phyloP scores from a whole-genome alignment of 192 early-diverging fungal species.

The Umbelopsis sp. region DNA sequence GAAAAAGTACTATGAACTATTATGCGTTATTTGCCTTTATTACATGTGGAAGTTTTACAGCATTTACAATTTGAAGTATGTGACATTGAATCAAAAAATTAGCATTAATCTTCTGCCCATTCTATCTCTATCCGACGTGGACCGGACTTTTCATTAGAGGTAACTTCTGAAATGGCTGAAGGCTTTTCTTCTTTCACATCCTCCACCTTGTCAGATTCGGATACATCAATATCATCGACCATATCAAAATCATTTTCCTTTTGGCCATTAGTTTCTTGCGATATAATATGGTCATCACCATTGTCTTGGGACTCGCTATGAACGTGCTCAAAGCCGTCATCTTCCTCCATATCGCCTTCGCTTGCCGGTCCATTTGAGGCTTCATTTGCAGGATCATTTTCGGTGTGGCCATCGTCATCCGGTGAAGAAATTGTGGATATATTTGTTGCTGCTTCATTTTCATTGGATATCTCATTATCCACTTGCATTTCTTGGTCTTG shows the following conservation, averaged over 20 bases:
- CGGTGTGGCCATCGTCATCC: no score
- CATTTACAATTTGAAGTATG: not conserved
- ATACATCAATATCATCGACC: not conserved
- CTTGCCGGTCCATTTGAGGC: no score
- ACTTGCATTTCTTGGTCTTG: not conserved
- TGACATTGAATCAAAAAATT: not conserved
- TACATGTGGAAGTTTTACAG: no score
- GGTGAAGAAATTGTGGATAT: not conserved
- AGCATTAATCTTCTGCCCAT: not conserved
- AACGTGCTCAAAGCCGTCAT: no score
- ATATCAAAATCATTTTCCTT: not conserved
- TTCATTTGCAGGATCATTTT: no score
- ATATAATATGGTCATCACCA: not conserved
- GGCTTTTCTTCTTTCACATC: no score
- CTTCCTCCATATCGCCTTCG: no score
- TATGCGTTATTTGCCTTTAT: no score
- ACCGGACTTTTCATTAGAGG: not conserved
- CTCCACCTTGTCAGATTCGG: no score
- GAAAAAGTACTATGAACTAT: no score
- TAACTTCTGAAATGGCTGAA: no score
- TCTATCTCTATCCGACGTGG: conserved; percentile 6
- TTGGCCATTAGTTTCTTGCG: not conserved
- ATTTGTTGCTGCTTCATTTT: not conserved
- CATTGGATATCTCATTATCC: not conserved
- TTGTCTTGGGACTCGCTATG: no score